Evolutionary conservation across 768 basidiomycete species (phyloP).

Genomic region (Xerocomus spinulosus): DNA sequence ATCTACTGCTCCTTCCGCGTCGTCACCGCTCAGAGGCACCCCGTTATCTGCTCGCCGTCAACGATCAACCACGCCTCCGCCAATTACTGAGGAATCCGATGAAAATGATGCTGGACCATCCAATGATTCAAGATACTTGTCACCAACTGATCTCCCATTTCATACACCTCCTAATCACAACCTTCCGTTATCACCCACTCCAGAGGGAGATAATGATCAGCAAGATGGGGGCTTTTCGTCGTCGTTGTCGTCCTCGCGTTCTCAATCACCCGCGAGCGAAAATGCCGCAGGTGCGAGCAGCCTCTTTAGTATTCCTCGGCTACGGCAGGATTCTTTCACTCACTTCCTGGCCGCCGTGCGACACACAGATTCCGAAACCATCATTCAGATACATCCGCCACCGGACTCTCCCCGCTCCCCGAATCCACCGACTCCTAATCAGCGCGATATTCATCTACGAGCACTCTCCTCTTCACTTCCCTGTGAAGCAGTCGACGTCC

Average conservation of each 20-base stretch:
- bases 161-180: slow-evolving; percentile 48
- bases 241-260: slow-evolving; percentile 41
- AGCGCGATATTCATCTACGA: slow-evolving; percentile 77
- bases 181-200: slow-evolving; percentile 39
- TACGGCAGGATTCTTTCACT: slow-evolving; percentile 62
- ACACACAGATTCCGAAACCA: slow-evolving; percentile 62
- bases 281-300: slow-evolving; percentile 74
- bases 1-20: slow-evolving; percentile 39
- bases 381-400: slow-evolving; percentile 68
- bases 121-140: slow-evolving; percentile 47
- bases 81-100: slow-evolving; percentile 63
- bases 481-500: slow-evolving; percentile 17
- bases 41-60: slow-evolving; percentile 39
- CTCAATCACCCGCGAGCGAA: slow-evolving; percentile 52
- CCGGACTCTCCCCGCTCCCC: slow-evolving; percentile 77
- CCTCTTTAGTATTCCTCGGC: slow-evolving; percentile 73
- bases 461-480: slow-evolving; percentile 35
- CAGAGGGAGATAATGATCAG: slow-evolving; percentile 20
- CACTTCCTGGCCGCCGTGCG: slow-evolving; percentile 54
- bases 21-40: slow-evolving; percentile 64
- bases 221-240: slow-evolving; percentile 27
- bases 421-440: slow-evolving; percentile 82
- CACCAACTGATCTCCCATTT: slow-evolving; percentile 62
- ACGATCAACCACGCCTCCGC: slow-evolving; percentile 53
- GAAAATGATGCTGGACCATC: slow-evolving; percentile 51